These are phyloP conservation scores for Xylariaceae sp. DNA, from an alignment of 2,329 filamentous ascomycete genomes.

Conservation along the genomic window DNA sequence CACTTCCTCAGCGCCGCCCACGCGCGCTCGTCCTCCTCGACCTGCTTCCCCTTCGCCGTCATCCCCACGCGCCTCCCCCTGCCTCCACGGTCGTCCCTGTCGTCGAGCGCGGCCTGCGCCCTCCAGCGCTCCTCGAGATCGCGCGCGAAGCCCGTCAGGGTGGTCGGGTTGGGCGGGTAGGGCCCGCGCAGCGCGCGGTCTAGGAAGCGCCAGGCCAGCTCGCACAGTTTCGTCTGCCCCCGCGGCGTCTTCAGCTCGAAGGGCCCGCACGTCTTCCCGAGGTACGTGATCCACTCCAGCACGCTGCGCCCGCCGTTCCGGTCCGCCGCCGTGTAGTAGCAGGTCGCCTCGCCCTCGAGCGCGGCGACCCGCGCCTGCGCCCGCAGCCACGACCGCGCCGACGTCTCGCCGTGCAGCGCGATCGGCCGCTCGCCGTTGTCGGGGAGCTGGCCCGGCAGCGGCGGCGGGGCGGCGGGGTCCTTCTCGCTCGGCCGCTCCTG, in stretches of 20 bases:
- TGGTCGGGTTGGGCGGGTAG: constrained; percentile 7
- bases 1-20: constrained; percentile 13
- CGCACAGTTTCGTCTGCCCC: constrained; percentile 17
- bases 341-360: constrained; percentile 11
- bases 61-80: no score
- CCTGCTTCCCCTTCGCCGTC: constrained; percentile 12
- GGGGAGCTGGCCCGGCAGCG: constrained; percentile 3
- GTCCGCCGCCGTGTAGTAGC: constrained; percentile 18
- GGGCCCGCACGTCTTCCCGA: constrained; percentile 10
- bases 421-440: no score
- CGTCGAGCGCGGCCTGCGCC: constrained; percentile 11
- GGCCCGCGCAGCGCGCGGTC: constrained; percentile 18
- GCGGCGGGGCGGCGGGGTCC: no score
- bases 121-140: constrained; percentile 10
- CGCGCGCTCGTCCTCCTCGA: constrained; percentile 12
- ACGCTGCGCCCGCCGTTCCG: constrained; percentile 11
- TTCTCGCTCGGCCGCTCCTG: no score
- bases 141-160: constrained; percentile 13
- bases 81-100: neutral
- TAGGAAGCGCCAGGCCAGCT: constrained; percentile 22
- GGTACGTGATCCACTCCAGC: constrained; percentile 15
- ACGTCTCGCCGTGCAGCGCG: constrained; percentile 12
- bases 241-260: constrained; percentile 8
- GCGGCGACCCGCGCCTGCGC: constrained; percentile 11
- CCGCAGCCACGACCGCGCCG: constrained; percentile 14